A percentile compares a stretch with the other conserved stretches of the same genome.
Evolutionary conservation across 2,329 filamentous ascomycete genomes (phyloP).

Genomic region (Ophiostoma perfectum): DNA sequence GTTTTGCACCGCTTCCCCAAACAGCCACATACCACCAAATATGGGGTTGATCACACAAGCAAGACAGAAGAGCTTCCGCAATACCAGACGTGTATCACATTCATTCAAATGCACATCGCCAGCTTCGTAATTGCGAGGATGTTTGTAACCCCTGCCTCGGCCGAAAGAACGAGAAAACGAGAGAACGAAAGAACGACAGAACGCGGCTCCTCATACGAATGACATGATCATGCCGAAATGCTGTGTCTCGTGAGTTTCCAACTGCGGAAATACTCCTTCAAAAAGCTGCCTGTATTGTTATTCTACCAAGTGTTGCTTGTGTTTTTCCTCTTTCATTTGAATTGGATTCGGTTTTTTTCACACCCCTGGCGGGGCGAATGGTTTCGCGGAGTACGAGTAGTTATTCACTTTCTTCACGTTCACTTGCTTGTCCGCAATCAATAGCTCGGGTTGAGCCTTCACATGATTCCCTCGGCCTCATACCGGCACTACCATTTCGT

Average conservation of each 20-base stretch:
- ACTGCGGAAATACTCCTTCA: too few species aligned
- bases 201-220: too few species aligned
- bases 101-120: neutral
- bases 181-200: too few species aligned
- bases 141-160: neutral
- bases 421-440: too few species aligned
- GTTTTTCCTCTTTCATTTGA: too few species aligned
- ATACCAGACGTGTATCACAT: conserved; percentile 6
- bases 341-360: too few species aligned
- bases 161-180: neutral
- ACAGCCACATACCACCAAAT: conserved; percentile 1
- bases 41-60: conserved; percentile 2
- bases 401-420: too few species aligned
- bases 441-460: neutral
- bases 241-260: too few species aligned
- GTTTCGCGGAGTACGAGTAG: neutral
- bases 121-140: conserved; percentile 2
- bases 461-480: neutral
- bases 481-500: neutral
- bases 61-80: conserved; percentile 7
- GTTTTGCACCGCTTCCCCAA: neutral
- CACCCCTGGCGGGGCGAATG: neutral
- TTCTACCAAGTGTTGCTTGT: too few species aligned
- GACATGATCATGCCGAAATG: too few species aligned
- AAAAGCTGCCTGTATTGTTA: too few species aligned